Percentiles rank a stretch among this genome's conserved stretches.
Conservation (phyloP, 768 basidiomycete species). For the Lyophyllum shimeji region DNA sequence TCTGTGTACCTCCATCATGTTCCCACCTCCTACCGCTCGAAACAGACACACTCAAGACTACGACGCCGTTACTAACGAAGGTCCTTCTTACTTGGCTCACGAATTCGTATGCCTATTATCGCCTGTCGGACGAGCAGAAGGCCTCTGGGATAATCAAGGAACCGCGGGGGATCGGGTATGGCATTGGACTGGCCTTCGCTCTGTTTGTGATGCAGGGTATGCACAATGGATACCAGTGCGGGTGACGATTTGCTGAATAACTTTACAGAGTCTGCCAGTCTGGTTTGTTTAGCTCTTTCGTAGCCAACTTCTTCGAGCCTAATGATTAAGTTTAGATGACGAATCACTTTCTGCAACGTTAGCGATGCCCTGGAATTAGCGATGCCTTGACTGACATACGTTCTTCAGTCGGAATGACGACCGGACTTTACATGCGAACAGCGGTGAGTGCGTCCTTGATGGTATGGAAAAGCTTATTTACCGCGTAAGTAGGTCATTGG, state of each 20-base stretch:
- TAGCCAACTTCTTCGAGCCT: background rate
- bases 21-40: slow-evolving; percentile 1
- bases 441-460: slow-evolving; percentile 31
- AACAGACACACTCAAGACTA: slow-evolving; percentile 49
- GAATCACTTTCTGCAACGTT: slow-evolving; percentile 47
- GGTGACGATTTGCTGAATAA: background rate
- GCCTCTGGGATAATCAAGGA: slow-evolving; percentile 29
- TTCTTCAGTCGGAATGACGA: slow-evolving; percentile 41
- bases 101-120: slow-evolving; percentile 43
- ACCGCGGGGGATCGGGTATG: slow-evolving; percentile 56
- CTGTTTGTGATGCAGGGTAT: slow-evolving; percentile 63
- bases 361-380: background rate
- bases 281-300: slow-evolving; percentile 26
- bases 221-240: background rate
- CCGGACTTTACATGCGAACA: slow-evolving; percentile 47
- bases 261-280: slow-evolving; percentile 36
- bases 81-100: slow-evolving; percentile 59
- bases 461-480: background rate
- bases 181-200: slow-evolving; percentile 58
- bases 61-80: slow-evolving; percentile 58
- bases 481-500: slow-evolving; percentile 35
- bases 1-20: background rate
- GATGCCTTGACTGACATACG: background rate
- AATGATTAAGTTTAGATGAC: slow-evolving; percentile 27
- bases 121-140: slow-evolving; percentile 34